A percentile compares a stretch with the other conserved stretches of the same genome.
These are phyloP conservation scores for Fraxinus anomala DNA, from an alignment of 257 asterid species.

Conservation along the genomic window DNA sequence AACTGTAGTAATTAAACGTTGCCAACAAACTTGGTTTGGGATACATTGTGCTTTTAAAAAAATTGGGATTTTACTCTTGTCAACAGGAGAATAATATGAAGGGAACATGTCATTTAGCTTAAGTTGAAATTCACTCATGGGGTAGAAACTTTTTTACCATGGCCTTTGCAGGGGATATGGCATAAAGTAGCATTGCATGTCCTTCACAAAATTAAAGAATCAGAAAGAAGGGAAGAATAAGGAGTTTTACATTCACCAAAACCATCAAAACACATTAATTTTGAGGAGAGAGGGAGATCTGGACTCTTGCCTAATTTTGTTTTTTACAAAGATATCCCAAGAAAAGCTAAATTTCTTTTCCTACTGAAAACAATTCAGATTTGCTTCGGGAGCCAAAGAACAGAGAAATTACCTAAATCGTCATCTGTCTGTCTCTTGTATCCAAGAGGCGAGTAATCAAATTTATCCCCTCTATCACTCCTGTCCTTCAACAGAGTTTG, in stretches of 20 bases:
- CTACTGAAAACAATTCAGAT: constrained; percentile 5
- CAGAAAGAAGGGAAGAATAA: constrained; percentile 11
- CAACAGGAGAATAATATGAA: not conserved
- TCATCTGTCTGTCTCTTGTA: constrained; percentile 44
- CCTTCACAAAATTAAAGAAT: constrained; percentile 10
- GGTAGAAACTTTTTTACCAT: not conserved
- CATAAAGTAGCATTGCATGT: not conserved
- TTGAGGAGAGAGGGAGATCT: constrained; percentile 5
- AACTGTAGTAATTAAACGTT: not conserved
- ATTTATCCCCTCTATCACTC: constrained; percentile 36
- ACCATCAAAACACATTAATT: constrained; percentile 13
- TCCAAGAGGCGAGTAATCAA: constrained; percentile 52
- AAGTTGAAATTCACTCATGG: not conserved
- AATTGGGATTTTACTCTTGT: constrained; percentile 3
- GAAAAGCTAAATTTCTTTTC: not conserved
- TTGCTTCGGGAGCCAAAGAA: constrained; percentile 25
- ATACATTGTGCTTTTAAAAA: not conserved
- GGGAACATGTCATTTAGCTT: not conserved
- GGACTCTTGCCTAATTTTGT: constrained; percentile 10
- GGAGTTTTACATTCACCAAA: not conserved
- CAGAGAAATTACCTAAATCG: constrained; percentile 50
- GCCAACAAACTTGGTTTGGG: not conserved
- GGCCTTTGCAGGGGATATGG: constrained; percentile 1
- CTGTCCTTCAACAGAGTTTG: constrained; percentile 35
- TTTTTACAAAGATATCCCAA: constrained; percentile 6